Base-by-base conservation (phyloP, 768 basidiomycete genomes). In the Calocera viscosa region DNA sequence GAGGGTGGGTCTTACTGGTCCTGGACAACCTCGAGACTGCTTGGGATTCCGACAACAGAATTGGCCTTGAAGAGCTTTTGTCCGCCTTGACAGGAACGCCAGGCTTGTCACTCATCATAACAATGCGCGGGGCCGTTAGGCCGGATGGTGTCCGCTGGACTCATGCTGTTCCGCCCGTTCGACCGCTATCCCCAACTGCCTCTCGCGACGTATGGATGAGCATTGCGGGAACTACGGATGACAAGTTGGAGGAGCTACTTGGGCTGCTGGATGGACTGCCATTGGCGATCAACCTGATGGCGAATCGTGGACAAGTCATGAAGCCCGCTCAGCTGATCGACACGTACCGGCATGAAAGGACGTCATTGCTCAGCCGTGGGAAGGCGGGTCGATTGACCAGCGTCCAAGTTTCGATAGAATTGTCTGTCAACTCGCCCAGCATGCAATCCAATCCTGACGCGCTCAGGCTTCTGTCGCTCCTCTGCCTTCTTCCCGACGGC, bases 21-120 rank as follows among this genome's bases (percentile, higher is more conserved):
- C 69, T 80, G 12, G 78, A 80, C 66, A 77, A 79, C 65, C 77
- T 80, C 66, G 79, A 80, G 71, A 77, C 78, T 5, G 73, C 76
- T 3, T 79, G 78, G 78, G 72, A 76, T 67, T 69, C 70, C 49
- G 68, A 67, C 8, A 68, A 66, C 3, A 67, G 70, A 63, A 68
- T 65, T 11, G 68, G 71, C 24, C 71, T 78, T 34, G 69, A 72
- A 24, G 67, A 69, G 33, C 67, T 76, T 19, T 68, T 78, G 16
- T 40, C 68, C 40, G 66, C 67, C n/a, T 64, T 78, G 5, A 70
- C 71, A 12, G 64, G 64, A 11, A 63, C 78, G 8, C 67, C 72
- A 2, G 72, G 74, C 65, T 65, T 79, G 7, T 71, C 74, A 3
- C 68, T 79, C 28, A 65, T 78, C 28, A 60, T 76, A 16, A 79